Evolutionary conservation across 768 basidiomycete genomes (phyloP), one percentile per base, ranked within the genome.

Genomic region (Daedalea quercina): DNA sequence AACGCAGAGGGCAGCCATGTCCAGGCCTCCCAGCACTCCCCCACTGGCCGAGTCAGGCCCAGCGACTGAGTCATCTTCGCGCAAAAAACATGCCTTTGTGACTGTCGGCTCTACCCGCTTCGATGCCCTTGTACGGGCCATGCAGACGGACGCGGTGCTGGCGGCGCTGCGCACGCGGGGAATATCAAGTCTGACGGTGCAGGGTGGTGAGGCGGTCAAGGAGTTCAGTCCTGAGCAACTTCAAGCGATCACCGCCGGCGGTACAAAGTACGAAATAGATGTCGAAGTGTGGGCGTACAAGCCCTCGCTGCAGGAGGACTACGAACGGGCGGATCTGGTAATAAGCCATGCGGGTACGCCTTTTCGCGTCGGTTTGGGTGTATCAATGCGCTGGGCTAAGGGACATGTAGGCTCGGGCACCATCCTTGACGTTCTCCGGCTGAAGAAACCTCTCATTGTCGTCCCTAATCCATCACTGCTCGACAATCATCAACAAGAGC

Each of bases 81-180:
- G 31, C 47, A 60, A 49, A 45, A 31, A 67, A 67, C 67, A 64
- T 56, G 76, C 75, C 47, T 84, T 97, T 68, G 77, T 92, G 57
- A 94, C 94, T 2, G 87, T 97, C 52, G 94, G 94, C 54, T 94
- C 94, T 20, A 95, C 93, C 19, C 74, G 76, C 61, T 96, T 95
- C 71, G 85, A 93, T 66, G 66, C 74, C 12, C 80, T 97, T 57
- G 79, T 90, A 50, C 70, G 82, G 56, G 66, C 74, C 20, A 75
- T 76, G 17, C 72, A 91, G 53, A 79, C 82, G 17, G 67, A 73
- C 3, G 63, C 73, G n/a, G 79, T 87, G 24, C 73, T 93, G 35
- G 58, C 66, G n/a, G 71, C 71, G 35, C 73, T 94, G 28, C 66
- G 62, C 37, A 45, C 58, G 12, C 77, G 73, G 48, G 85, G 85